Evolutionary conservation across 495 filamentous ascomycete species (phyloP).

Genomic region (Rhypophila decipiens): DNA sequence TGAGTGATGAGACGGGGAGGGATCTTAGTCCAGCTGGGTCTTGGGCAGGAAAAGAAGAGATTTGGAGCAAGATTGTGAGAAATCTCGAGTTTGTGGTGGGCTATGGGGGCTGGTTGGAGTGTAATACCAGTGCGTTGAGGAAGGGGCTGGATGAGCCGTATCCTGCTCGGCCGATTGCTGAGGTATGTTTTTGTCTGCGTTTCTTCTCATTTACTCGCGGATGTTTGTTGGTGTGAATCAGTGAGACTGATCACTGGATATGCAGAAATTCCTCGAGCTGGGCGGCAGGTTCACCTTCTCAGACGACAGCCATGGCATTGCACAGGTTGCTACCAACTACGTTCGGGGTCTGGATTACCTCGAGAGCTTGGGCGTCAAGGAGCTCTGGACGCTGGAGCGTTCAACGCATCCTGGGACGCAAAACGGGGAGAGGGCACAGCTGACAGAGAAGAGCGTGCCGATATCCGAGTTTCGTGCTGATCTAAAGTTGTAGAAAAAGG

Average conservation of each 20-base stretch:
- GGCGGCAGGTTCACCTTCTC: conserved; percentile 82
- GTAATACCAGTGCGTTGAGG: conserved; percentile 78
- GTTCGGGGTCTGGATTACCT: conserved; percentile 50
- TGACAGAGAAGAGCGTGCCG: conserved; percentile 27
- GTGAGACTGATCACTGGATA: too few relatives aligned
- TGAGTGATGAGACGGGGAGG: conserved; percentile 59
- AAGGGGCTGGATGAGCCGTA: conserved; percentile 92
- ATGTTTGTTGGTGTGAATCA: conserved; percentile 2
- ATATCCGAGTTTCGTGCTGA: conserved; percentile 20
- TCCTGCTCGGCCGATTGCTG: conserved; percentile 70
- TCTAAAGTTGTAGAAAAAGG: neutral
- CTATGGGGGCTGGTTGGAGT: conserved; percentile 79
- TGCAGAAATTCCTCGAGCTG: conserved; percentile 40
- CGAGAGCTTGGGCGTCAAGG: conserved; percentile 37
- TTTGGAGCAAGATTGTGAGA: conserved; percentile 66
- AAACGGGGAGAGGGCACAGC: conserved; percentile 14
- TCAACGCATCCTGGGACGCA: conserved; percentile 7
- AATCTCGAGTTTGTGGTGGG: conserved; percentile 64
- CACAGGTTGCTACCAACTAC: conserved; percentile 63
- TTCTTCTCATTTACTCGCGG: neutral
- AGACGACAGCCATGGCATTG: conserved; percentile 84
- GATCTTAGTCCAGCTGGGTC: conserved; percentile 33
- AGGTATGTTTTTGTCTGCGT: conserved; percentile 44
- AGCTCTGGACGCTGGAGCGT: conserved; percentile 43
- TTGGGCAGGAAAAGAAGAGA: conserved; percentile 43